phyloP scores from a whole-genome alignment of 2,329 filamentous ascomycete species.

The Neopestalotiopsis sp. region DNA sequence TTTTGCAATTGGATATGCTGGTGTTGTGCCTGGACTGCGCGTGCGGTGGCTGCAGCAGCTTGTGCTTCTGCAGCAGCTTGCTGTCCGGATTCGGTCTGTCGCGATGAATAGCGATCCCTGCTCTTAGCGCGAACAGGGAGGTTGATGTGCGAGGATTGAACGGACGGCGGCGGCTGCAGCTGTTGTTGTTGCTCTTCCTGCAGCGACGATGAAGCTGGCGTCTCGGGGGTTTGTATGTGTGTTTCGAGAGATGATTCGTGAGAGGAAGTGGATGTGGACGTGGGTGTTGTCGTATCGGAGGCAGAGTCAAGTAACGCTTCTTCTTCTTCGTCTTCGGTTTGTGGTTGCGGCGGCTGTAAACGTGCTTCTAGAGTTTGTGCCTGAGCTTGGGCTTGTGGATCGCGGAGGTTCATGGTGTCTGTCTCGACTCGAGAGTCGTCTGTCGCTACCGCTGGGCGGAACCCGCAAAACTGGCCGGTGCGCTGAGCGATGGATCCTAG shows the following conservation, averaged over 20 bases:
- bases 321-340: not conserved
- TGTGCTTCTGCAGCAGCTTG: constrained; percentile 9
- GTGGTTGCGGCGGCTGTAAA: not conserved
- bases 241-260: not conserved
- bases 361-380: not conserved
- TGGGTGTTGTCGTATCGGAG: not conserved
- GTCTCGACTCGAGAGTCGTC: not conserved
- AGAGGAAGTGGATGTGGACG: not conserved
- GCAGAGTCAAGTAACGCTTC: not conserved
- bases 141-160: not conserved
- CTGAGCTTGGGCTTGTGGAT: not conserved
- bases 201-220: not conserved
- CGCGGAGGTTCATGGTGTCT: not conserved
- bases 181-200: not conserved
- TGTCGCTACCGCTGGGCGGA: not conserved
- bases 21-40: constrained; percentile 18
- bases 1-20: constrained; percentile 20
- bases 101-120: constrained; percentile 3
- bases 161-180: not conserved
- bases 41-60: constrained; percentile 13
- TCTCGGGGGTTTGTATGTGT: not conserved
- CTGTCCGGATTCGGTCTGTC: not conserved
- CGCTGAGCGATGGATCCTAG: not conserved
- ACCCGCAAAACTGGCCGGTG: constrained; percentile 2
- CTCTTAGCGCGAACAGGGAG: not conserved